Evolutionary conservation across 1,284 basidiomycete species (phyloP), one percentile per base, ranked within the genome.

Genomic region (Cystobasidium sp.): DNA sequence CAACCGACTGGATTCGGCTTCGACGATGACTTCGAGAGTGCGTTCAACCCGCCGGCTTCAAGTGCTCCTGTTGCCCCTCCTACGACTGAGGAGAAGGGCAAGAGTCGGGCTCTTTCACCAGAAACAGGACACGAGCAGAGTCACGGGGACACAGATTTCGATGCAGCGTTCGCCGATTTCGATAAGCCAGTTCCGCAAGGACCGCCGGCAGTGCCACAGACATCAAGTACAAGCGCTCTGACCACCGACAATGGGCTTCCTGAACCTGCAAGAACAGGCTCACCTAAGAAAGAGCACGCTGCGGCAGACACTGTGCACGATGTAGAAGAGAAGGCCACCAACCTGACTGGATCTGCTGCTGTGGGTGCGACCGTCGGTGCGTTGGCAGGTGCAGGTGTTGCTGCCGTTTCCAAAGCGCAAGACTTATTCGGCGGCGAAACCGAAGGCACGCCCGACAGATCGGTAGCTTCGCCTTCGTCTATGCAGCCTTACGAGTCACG

Each of bases 11-110:
- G 43, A 22, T 64, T 69, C 55, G 43, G 62, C 16, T 62, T 71
- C n/a, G 68, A 66, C 37, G 78, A 79, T 70, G 79, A 78, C 62
- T 83, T 83, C 75, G 81, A 79, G 31, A 78, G 81, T 55, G 76
- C 71, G 3, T 78, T 78, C 72, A 68, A 64, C 6, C 65, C 74
- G 44, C 41, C 73, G 41, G 22, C 73, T 24, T 41, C 67, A 12
- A 22, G 61, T 24, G 31, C 74, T 6, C 9, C 58, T 22, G 46
- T 39, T n/a, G 61, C 46, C 18, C 20, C 5, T 9, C n/a, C 47
- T 18, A 24, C 31, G 3, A 24, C 2, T 16, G 24, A 24, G 16
- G 16, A 63, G 1, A 22, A 67, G 18, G 68, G 43, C n/a, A 14
- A 67, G 18, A 20, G 52, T 18, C 59, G 22, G 12, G 31, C 51